Evolutionary conservation across 345 rosid genomes (phyloP), one percentile per base, ranked within the genome.

Genomic region (Populus deltoides): DNA sequence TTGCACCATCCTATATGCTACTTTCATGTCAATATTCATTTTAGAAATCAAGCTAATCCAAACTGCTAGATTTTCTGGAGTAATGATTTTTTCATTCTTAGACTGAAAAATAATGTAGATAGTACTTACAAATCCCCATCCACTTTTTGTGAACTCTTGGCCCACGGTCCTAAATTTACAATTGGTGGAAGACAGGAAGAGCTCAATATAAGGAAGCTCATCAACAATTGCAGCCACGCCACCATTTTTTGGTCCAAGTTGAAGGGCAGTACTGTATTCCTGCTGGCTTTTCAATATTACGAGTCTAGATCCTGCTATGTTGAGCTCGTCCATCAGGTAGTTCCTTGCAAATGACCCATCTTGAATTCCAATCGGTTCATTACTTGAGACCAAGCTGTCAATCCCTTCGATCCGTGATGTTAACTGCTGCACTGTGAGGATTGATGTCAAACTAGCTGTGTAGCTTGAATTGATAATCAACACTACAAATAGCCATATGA

Each of bases 71-170:
- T 15, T 75, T 27, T 15, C 20, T 29, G 17, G 24, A 38, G 27
- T 29, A 38, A 38, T 10, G 24, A 66, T 51, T 73, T 36, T 36
- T n/a, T 35, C 57, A n/a, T 20, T 16, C 39, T 62, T 43, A 41
- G 25, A 31, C 2, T 53, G 22, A 27, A 12, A 75, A 11, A 18
- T 17, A 55, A 51, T 5, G 11, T 39, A 10, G 16, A 73, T n/a
- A 53, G 75, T 79, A 91, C 99, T 88, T 88, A 95, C 98, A 77
- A 95, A 93, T 87, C 99, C 98, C 98, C 98, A 93, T 73, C 99
- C 98, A 53, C 92, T 89, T 74, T 89, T 88, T 17, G 99, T 93
- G 84, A 95, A 95, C 62, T 93, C 98, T 84, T 90, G 92, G 24
- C 99, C 99, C 17, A 95, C 96, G 5, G 88, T 93, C 72, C 88